These are phyloP conservation scores for Drechslerella stenobrocha DNA, from an alignment of 2,329 filamentous ascomycete genomes.

Conservation along the genomic window DNA sequence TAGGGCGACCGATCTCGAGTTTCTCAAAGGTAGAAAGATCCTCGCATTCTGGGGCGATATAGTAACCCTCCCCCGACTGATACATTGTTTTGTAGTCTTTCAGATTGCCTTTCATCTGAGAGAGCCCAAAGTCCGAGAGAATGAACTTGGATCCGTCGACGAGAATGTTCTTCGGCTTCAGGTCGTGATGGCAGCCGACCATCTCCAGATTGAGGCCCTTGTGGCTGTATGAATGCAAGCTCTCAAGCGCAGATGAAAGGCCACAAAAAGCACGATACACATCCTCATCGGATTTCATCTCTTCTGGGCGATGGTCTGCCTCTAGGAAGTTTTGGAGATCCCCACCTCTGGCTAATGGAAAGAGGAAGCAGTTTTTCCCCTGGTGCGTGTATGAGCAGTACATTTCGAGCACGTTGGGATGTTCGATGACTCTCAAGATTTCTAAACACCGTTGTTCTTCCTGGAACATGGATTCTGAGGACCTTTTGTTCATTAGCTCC, in stretches of 20 bases:
- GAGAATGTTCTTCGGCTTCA: constrained; percentile 54
- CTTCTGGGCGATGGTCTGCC: neutral
- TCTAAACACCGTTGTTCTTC: constrained; percentile 4
- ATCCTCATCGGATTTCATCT: neutral
- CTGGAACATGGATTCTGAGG: neutral
- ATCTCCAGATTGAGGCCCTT: constrained; percentile 36
- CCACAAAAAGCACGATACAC: constrained; percentile 18
- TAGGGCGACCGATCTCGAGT: constrained; percentile 38
- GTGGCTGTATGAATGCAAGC: constrained; percentile 48
- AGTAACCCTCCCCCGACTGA: constrained; percentile 31
- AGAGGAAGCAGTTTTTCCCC: constrained; percentile 4
- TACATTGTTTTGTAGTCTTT: constrained; percentile 44
- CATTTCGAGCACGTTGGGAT: neutral
- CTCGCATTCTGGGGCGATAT: constrained; percentile 52
- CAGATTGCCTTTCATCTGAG: constrained; percentile 23
- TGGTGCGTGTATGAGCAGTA: neutral
- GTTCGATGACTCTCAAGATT: neutral
- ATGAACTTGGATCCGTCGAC: constrained; percentile 51
- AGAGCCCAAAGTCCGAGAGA: constrained; percentile 53
- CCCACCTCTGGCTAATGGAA: neutral
- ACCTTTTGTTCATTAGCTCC: neutral
- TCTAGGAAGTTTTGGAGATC: neutral
- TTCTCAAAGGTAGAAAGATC: neutral
- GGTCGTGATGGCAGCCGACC: constrained; percentile 54
- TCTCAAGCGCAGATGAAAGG: constrained; percentile 51